Percentiles rank a stretch among this genome's conserved stretches.
Evolutionary conservation across 2,329 filamentous ascomycete species (phyloP).

Genomic region (Ramichloridium luteum): DNA sequence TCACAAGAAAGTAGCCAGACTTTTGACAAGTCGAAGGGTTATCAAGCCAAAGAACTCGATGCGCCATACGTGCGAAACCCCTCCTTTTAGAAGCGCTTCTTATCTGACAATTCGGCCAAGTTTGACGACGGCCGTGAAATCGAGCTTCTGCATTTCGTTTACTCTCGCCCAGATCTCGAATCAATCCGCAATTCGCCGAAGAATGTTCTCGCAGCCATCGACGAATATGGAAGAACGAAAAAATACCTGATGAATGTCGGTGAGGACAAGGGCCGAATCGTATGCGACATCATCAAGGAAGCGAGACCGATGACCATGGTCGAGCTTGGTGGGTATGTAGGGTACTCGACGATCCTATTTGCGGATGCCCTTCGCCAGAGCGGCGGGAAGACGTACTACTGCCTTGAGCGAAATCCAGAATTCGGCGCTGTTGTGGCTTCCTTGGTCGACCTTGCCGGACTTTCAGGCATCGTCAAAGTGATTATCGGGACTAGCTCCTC

Average conservation of each 20-base stretch:
- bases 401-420: constrained; percentile 60
- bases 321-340: constrained; percentile 69
- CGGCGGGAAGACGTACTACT: constrained; percentile 56
- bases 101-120: neutral
- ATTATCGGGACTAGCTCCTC: constrained; percentile 56
- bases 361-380: constrained; percentile 51
- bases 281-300: constrained; percentile 55
- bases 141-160: constrained; percentile 59
- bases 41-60: neutral
- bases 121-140: constrained; percentile 61
- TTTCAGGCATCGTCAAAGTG: constrained; percentile 58
- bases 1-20: neutral
- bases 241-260: constrained; percentile 76
- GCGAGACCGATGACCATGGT: constrained; percentile 56
- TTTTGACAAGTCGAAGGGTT: neutral
- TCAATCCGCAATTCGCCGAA: constrained; percentile 51
- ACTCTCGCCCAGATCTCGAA: constrained; percentile 47
- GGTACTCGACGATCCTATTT: constrained; percentile 70
- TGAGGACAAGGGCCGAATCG: constrained; percentile 58
- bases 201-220: constrained; percentile 55
- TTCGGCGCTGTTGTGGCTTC: constrained; percentile 58
- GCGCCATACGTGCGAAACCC: neutral
- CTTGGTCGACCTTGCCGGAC: constrained; percentile 61
- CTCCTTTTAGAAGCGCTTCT: neutral
- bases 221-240: constrained; percentile 52